Percentiles rank a stretch among this genome's conserved stretches.
Conservation (phyloP, 139 green algal genomes). For the Closterium sp. region DNA sequence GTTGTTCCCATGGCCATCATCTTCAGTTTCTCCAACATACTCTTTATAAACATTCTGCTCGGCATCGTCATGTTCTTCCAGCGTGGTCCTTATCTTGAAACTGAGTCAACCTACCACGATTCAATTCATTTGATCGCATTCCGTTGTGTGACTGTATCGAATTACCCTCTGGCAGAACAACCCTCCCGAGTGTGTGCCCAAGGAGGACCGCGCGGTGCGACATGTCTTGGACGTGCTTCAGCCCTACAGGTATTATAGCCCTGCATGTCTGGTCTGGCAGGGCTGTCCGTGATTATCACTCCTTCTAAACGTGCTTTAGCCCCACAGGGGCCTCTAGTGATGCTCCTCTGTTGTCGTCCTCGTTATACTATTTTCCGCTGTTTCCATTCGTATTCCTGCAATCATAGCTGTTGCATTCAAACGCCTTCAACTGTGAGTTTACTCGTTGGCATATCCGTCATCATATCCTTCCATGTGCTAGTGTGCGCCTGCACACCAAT, state of each 20-base stretch:
- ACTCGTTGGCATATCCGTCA: too few relatives aligned
- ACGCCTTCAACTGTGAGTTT: too few relatives aligned
- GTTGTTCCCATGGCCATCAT: too few relatives aligned
- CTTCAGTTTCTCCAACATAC: too few relatives aligned
- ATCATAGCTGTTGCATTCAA: too few relatives aligned
- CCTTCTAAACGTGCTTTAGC: neutral
- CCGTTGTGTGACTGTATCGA: neutral
- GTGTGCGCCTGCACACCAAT: too few relatives aligned
- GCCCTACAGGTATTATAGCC: conserved; percentile 42
- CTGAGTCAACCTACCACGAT: neutral
- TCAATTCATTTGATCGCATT: neutral
- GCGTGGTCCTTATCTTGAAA: neutral
- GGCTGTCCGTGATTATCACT: too few relatives aligned
- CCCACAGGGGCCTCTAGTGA: neutral
- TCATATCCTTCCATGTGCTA: neutral
- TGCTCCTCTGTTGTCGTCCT: neutral
- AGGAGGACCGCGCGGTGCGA: conserved; percentile 63
- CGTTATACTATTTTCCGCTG: neutral
- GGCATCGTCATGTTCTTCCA: too few relatives aligned
- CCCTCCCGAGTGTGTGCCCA: conserved; percentile 59
- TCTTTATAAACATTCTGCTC: too few relatives aligned
- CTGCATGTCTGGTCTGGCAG: too few relatives aligned
- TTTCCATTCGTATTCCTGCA: neutral
- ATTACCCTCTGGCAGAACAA: conserved; percentile 39
- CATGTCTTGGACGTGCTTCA: conserved; percentile 70